phyloP scores from a whole-genome alignment of 2,329 filamentous ascomycete genomes.

The Ophiocordyceps camponoti-saundersi region DNA sequence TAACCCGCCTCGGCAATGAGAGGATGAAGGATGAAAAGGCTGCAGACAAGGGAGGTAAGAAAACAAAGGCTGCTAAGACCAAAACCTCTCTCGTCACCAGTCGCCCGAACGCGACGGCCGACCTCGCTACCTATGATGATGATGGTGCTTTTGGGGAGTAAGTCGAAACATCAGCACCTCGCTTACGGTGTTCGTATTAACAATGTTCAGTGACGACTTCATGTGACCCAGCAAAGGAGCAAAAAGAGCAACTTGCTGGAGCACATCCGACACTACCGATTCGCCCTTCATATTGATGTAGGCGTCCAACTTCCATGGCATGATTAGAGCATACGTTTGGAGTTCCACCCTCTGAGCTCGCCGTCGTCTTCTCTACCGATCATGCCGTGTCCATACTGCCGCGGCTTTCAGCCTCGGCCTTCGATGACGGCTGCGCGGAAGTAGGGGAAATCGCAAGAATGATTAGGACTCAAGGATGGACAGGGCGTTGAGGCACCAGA shows the following conservation, averaged over 20 bases:
- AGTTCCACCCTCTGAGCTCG: not conserved
- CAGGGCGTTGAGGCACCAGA: not conserved
- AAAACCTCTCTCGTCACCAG: conserved; percentile 67
- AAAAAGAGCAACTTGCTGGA: not conserved
- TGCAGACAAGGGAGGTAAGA: conserved; percentile 87
- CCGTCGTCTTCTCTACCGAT: not conserved
- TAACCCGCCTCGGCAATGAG: conserved; percentile 90
- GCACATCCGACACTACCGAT: not conserved
- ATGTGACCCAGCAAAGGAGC: conserved; percentile 34
- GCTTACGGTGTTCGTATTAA: not conserved
- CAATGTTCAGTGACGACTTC: conserved; percentile 43
- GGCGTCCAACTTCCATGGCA: too few species aligned
- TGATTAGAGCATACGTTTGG: too few species aligned
- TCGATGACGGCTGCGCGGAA: not conserved
- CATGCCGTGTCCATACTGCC: not conserved
- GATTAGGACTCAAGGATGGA: not conserved
- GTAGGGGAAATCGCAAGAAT: not conserved
- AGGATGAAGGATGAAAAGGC: conserved; percentile 98
- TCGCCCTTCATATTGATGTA: too few species aligned
- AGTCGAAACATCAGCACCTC: conserved; percentile 20
- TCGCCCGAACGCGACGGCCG: conserved; percentile 38
- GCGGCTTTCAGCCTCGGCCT: not conserved
- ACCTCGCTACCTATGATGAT: conserved; percentile 66
- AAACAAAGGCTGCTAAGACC: conserved; percentile 89
- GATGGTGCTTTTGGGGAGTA: conserved; percentile 71